Conservation (phyloP, 208 protist species). For the Naegleria fowleri region DNA sequence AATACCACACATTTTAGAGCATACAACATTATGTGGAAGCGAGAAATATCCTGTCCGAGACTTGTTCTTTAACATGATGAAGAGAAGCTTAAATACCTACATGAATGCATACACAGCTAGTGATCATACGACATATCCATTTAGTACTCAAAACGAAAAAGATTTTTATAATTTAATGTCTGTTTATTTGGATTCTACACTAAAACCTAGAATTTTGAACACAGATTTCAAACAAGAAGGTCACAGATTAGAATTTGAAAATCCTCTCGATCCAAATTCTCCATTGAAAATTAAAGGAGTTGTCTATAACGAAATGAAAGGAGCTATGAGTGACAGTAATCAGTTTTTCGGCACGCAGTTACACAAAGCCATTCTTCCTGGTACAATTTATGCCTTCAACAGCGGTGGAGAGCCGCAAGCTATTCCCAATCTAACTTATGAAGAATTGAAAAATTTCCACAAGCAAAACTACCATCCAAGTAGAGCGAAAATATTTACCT, state of each 20-base stretch:
- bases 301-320: conserved; percentile 88
- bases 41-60: conserved; percentile 84
- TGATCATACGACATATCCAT: conserved; percentile 47
- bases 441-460: conserved; percentile 75
- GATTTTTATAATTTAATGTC: conserved; percentile 50
- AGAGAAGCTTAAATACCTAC: conserved; percentile 34
- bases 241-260: conserved; percentile 64
- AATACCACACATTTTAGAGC: conserved; percentile 91
- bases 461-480: conserved; percentile 75
- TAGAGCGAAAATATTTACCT: conserved; percentile 48
- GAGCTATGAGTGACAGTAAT: conserved; percentile 70
- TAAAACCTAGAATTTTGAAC: background rate
- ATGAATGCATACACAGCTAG: conserved; percentile 28
- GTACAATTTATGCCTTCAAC: conserved; percentile 74
- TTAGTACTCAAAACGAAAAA: conserved; percentile 43
- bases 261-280: background rate
- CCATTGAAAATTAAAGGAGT: conserved; percentile 67
- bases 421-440: conserved; percentile 71
- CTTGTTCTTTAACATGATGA: conserved; percentile 66
- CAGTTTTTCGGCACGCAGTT: conserved; percentile 65
- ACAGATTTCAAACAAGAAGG: conserved; percentile 79
- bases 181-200: conserved; percentile 52
- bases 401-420: conserved; percentile 77
- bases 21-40: conserved; percentile 90
- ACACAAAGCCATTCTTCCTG: conserved; percentile 61